Conservation (phyloP, 164 flowering plant genomes). For the Malania oleifera region DNA sequence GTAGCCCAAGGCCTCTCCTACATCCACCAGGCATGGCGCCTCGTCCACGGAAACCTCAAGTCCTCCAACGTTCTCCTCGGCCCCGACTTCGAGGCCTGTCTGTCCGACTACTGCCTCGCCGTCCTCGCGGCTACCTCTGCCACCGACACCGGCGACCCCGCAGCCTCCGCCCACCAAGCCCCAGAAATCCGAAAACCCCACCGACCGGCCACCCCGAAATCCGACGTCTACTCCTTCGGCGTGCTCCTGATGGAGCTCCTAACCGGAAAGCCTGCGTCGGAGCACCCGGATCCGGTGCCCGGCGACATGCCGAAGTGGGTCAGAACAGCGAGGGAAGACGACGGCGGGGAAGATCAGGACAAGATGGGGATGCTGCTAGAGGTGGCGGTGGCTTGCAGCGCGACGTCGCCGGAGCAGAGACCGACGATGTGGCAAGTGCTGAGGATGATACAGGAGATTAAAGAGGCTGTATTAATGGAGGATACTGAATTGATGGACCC, state of each 20-base stretch:
- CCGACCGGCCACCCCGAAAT: constrained; percentile 40
- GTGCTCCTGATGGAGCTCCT: constrained; percentile 74
- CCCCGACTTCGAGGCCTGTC: constrained; percentile 85
- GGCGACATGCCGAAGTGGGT: constrained; percentile 62
- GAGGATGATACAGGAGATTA: constrained; percentile 92
- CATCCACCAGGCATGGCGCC: constrained; percentile 86
- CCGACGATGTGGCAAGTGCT: constrained; percentile 92
- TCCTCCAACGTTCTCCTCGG: constrained; percentile 92
- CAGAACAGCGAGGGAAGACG: constrained; percentile 50
- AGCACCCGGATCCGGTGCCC: constrained; percentile 42
- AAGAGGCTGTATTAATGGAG: constrained; percentile 52
- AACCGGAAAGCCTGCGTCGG: constrained; percentile 60
- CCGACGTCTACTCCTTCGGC: constrained; percentile 83
- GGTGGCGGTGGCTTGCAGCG: constrained; percentile 57
- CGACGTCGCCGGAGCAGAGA: constrained; percentile 65
- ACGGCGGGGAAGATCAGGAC: constrained; percentile 41
- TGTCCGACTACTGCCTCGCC: constrained; percentile 77
- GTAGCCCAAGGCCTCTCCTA: constrained; percentile 94
- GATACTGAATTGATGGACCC: constrained; percentile 27
- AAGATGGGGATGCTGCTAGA: constrained; percentile 67
- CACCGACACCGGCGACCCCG: constrained; percentile 20
- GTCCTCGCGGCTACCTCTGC: constrained; percentile 19
- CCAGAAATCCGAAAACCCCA: constrained; percentile 56
- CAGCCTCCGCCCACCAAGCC: constrained; percentile 42
- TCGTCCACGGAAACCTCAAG: constrained; percentile 89